Evolutionary conservation across 768 basidiomycete species (phyloP), one percentile per base, ranked within the genome.

Genomic region (Pluteus cervinus): DNA sequence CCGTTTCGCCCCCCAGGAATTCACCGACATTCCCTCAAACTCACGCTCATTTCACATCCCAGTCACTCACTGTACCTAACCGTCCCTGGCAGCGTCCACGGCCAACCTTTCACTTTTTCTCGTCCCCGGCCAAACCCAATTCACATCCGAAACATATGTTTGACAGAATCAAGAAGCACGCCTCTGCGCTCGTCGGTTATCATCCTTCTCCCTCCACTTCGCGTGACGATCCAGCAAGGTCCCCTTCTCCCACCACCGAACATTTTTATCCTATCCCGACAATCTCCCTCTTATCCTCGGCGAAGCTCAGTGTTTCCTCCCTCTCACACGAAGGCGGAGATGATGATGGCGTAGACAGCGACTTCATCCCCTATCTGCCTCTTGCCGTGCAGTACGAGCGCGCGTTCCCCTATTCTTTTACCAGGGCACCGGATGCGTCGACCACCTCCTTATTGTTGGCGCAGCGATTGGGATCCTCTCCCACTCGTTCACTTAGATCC

Each of bases 311-410:
- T 17, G 5, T 41, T 8, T 35, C 35, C 10, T 35, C 36, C 20
- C 40, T 33, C 15, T 41, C 40, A 25, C 9, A 41, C 40, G 7
- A 41, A 41, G 12, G 36, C 40, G 8, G 33, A 36, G 40, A 41
- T 24, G 35, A 35, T 24, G 35, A 41, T 23, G 34, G 36, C 18
- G 42, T 33, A 12, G 46, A 42, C 10, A 44, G 36, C 21, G 36
- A 39, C 37, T 54, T 48, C 33, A 40, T 45, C 11, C 53, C 53
- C 0, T 54, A 50, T 20, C 31, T 54, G 16, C 53, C 53, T 2
- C 45, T 54, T 21, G 47, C 51, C 12, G 36, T 51, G n/a, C 53
- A 54, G 41, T 50, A 50, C 38, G 53, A 54, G 42, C 40, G 53
- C 11, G 40, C 34, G 7, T 28, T 35, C 5, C 40, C 24, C 14